Evolutionary conservation across 2,329 filamentous ascomycete genomes (phyloP).

Genomic region (Colletotrichum orbiculare): DNA sequence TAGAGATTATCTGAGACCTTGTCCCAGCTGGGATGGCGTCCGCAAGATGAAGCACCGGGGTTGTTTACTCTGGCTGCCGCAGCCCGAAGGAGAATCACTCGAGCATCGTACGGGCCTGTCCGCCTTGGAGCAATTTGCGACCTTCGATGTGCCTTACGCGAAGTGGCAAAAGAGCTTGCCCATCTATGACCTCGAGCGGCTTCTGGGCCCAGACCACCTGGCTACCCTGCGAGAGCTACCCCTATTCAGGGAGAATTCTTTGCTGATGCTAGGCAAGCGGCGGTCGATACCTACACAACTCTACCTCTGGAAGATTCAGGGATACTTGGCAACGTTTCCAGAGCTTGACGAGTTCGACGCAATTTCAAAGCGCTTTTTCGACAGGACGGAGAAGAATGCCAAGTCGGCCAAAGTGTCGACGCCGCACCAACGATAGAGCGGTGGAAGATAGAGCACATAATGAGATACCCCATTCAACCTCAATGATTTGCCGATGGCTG

Average conservation of each 20-base stretch:
- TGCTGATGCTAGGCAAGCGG: slow-evolving; percentile 54
- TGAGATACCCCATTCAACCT: too few species aligned
- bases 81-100: neutral
- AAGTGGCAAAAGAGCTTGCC: slow-evolving; percentile 52
- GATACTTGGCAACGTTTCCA: slow-evolving; percentile 53
- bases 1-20: slow-evolving; percentile 55
- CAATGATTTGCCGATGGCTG: too few species aligned
- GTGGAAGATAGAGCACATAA: too few species aligned
- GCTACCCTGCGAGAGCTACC: slow-evolving; percentile 45
- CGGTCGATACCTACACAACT: slow-evolving; percentile 57
- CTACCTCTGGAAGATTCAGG: slow-evolving; percentile 69
- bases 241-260: slow-evolving; percentile 38
- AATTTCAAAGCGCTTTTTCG: neutral
- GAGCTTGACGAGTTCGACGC: neutral
- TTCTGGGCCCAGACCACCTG: slow-evolving; percentile 62
- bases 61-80: slow-evolving; percentile 55
- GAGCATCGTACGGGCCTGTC: neutral
- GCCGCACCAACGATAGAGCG: too few species aligned
- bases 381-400: neutral
- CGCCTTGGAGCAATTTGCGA: slow-evolving; percentile 19
- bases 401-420: neutral
- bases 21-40: slow-evolving; percentile 57
- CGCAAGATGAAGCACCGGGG: slow-evolving; percentile 53
- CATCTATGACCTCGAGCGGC: slow-evolving; percentile 62
- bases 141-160: slow-evolving; percentile 50